Evolutionary conservation across 257 asterid species (phyloP).

Genomic region (Leptodermis oblonga): DNA sequence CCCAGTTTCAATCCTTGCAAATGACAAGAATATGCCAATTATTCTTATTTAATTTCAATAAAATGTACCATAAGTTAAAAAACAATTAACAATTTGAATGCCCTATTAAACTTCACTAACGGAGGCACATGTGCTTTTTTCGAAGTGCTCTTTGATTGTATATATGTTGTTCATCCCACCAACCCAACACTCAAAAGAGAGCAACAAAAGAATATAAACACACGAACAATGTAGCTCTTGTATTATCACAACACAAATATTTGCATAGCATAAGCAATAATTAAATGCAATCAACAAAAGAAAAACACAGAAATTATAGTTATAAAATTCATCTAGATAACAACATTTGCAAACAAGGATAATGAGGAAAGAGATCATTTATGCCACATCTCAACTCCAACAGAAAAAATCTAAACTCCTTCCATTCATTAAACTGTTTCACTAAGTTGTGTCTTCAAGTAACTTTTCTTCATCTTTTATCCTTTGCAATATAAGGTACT

Average conservation of each 20-base stretch:
- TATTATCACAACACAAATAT: neutral
- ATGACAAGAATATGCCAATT: neutral
- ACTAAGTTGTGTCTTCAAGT: too few relatives aligned
- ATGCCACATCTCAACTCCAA: neutral
- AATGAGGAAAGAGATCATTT: neutral
- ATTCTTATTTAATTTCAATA: neutral
- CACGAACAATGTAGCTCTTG: neutral
- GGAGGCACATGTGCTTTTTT: conserved; percentile 46
- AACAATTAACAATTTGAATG: conserved; percentile 56
- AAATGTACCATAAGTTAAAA: neutral
- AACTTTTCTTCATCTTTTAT: neutral
- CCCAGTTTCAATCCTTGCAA: neutral
- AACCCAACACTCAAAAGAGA: neutral
- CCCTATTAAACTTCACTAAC: conserved; percentile 49
- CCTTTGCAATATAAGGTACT: neutral
- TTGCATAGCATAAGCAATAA: neutral
- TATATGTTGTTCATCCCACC: conserved; percentile 23
- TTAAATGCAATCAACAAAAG: too few relatives aligned
- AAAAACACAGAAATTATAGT: too few relatives aligned
- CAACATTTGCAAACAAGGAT: too few relatives aligned
- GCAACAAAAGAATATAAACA: neutral
- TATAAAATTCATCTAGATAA: too few relatives aligned
- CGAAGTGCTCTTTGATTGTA: conserved; percentile 27
- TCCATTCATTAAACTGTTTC: neutral
- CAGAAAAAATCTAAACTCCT: neutral